Base-by-base conservation (phyloP, 495 filamentous ascomycete genomes). In the Durotheca rogersii region DNA sequence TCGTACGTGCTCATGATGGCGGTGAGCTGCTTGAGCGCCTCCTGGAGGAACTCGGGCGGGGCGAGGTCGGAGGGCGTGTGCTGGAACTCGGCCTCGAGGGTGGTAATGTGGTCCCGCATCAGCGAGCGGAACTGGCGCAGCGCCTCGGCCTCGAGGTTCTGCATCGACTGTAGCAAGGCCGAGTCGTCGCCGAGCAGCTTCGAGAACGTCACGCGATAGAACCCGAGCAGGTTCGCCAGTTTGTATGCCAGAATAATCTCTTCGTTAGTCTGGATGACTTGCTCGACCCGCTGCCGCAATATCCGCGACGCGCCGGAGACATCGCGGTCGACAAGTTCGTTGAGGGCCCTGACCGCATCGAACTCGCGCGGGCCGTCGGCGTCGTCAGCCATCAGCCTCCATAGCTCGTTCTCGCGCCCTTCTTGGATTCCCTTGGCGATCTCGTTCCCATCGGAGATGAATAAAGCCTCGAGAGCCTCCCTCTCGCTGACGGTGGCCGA, bases 401-500 rank as follows among this genome's bases (percentile, higher is more conserved):
- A 97, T 0, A 89, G 84, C 67, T 96, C 90, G 51, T 85, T 94
- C 57, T 87, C 89, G 9, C 88, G 73, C 3, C 90, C 90, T 30
- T 88, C 86, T 62, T 90, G 82, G 29, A 98, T 88, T 2, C 86
- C 88, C 48, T 82, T 86, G 27, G 86, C 88, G 52, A 95, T 87
- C 53, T 95, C 89, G 47, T 93, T 88, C n/a, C 89, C 91, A 43
- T 95, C 90, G 1, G 85, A 83, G 25, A 96, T 85, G 63, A 97
- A 97, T 3, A 99, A 71, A 3, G 87, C 83, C 62, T 96, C 93
- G 12, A 99, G 75, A 1, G 92, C 89, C 67, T 99, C 93, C 33
- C 88, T 80, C 67, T 99, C 93, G 14, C 90, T 91, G 0, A 97
- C 93, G 0, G 92, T 82, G 4, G 90, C 86, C 0, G 94, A 96